phyloP scores from a whole-genome alignment of 208 protist species.

The Trypanosoma grayi region DNA sequence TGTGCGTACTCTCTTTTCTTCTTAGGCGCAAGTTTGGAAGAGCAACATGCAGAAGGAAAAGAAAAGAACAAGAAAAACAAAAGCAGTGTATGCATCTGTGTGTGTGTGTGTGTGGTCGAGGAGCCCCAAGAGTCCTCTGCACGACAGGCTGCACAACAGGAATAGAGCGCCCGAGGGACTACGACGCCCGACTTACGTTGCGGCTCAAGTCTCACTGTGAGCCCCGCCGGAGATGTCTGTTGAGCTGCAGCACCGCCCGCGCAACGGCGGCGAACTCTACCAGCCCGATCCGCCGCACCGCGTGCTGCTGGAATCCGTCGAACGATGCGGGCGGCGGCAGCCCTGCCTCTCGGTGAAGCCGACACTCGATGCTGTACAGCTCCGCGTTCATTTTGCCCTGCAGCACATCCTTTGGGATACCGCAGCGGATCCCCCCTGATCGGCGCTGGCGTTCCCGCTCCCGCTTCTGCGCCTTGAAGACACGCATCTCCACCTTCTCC shows the following conservation, averaged over 20 bases:
- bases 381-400: slow-evolving; percentile 71
- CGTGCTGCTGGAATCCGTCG: slow-evolving; percentile 24
- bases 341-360: slow-evolving; percentile 75
- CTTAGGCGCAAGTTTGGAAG: not conserved
- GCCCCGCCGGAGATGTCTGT: not conserved
- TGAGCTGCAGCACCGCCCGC: slow-evolving; percentile 29
- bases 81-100: not conserved
- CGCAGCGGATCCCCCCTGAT: slow-evolving; percentile 28
- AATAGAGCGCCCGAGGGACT: too few species aligned
- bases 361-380: slow-evolving; percentile 81
- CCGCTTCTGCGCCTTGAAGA: slow-evolving; percentile 61
- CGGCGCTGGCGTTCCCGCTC: slow-evolving; percentile 34
- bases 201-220: too few species aligned
- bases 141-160: too few species aligned
- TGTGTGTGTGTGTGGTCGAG: not conserved
- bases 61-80: slow-evolving; percentile 18
- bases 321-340: slow-evolving; percentile 69
- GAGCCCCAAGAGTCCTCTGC: too few species aligned
- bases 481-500: slow-evolving; percentile 79
- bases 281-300: slow-evolving; percentile 53
- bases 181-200: too few species aligned
- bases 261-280: slow-evolving; percentile 62
- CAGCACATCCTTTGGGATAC: slow-evolving; percentile 54
- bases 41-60: not conserved
- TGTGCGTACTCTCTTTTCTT: not conserved